These are phyloP conservation scores for Basidiobolus meristosporus DNA, from an alignment of 371 early-diverging fungal species.

Conservation along the genomic window DNA sequence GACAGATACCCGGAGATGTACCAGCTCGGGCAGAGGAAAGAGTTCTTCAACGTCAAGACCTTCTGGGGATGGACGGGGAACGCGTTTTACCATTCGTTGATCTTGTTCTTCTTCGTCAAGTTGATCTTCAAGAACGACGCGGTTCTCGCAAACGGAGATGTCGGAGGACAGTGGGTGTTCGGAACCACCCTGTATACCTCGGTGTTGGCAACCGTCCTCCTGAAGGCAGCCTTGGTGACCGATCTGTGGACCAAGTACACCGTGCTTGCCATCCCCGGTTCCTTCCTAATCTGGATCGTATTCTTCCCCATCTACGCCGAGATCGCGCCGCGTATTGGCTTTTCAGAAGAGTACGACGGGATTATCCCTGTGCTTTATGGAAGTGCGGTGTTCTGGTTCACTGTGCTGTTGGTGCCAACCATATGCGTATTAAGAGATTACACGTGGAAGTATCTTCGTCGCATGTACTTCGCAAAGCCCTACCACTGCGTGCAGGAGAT, in stretches of 20 bases:
- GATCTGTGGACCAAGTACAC: slow-evolving; percentile 75
- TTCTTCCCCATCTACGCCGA: slow-evolving; percentile 70
- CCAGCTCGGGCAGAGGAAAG: slow-evolving; percentile 72
- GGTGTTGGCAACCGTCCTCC: slow-evolving; percentile 56
- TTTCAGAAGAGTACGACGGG: slow-evolving; percentile 71
- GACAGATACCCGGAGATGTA: slow-evolving; percentile 95
- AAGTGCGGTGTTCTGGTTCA: slow-evolving; percentile 72
- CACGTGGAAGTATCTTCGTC: slow-evolving; percentile 80
- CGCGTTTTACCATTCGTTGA: slow-evolving; percentile 80
- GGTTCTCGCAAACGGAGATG: slow-evolving; percentile 33
- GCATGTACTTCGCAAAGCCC: slow-evolving; percentile 55
- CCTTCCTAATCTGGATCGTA: slow-evolving; percentile 73
- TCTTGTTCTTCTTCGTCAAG: slow-evolving; percentile 7
- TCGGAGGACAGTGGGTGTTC: slow-evolving; percentile 61
- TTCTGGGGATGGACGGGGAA: slow-evolving; percentile 93
- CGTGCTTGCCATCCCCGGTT: slow-evolving; percentile 58
- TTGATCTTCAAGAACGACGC: slow-evolving; percentile 32
- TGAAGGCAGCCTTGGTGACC: slow-evolving; percentile 68
- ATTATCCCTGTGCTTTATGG: slow-evolving; percentile 54
- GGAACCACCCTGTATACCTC: slow-evolving; percentile 61
- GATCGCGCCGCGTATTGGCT: slow-evolving; percentile 49
- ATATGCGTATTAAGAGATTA: slow-evolving; percentile 72
- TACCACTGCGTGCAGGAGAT: slow-evolving; percentile 96
- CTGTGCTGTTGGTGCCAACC: slow-evolving; percentile 59
- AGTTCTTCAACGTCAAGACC: slow-evolving; percentile 77